Evolutionary conservation across 441 rosid species (phyloP).

Genomic region (Euphorbia corollata): DNA sequence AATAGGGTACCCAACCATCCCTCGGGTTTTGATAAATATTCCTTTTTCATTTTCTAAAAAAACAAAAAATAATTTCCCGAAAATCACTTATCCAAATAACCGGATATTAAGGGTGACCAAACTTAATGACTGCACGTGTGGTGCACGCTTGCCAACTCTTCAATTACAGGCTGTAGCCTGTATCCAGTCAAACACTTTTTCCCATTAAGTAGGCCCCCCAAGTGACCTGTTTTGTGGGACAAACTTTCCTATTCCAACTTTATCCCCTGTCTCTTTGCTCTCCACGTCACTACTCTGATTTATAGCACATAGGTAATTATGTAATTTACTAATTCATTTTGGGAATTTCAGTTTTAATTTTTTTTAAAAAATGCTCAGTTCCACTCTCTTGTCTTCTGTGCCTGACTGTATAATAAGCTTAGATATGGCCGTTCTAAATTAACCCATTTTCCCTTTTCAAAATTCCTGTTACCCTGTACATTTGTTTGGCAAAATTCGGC

Average conservation of each 20-base stretch:
- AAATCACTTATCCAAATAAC: slow-evolving; percentile 8
- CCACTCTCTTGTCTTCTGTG: background rate
- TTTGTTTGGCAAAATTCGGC: slow-evolving; percentile 9
- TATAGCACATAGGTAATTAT: too few relatives aligned
- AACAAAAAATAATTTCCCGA: background rate
- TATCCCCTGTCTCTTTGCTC: background rate
- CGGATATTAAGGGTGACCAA: slow-evolving; percentile 9
- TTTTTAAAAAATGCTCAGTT: background rate
- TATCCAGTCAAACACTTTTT: slow-evolving; percentile 8
- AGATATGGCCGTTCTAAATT: background rate
- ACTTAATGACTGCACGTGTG: slow-evolving; percentile 19
- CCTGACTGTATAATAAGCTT: background rate
- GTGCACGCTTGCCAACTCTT: slow-evolving; percentile 11
- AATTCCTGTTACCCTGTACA: background rate
- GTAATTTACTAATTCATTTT: too few relatives aligned
- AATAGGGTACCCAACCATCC: background rate
- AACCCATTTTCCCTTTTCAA: background rate
- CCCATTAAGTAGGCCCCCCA: slow-evolving; percentile 3
- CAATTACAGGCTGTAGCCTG: slow-evolving; percentile 8
- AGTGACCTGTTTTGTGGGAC: background rate
- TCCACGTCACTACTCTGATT: background rate
- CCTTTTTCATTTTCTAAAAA: background rate
- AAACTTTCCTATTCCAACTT: background rate
- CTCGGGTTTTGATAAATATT: background rate
- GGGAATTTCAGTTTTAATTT: background rate